phyloP scores from a whole-genome alignment of 768 basidiomycete species.

The Calocera viscosa region DNA sequence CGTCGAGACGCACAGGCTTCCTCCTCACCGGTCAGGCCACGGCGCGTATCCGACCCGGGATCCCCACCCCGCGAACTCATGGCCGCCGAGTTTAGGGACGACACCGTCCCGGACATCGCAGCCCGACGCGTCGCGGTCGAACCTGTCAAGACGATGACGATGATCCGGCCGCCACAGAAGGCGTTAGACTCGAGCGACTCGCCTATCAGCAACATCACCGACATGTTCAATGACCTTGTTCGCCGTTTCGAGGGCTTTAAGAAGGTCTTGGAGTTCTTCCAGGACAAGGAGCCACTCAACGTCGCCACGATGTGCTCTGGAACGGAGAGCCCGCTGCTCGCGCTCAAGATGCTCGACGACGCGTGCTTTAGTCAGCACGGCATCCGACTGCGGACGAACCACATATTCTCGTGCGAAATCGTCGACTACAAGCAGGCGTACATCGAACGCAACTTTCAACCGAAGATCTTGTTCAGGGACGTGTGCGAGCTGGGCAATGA shows the following conservation, averaged over 20 bases:
- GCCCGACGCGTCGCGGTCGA: neutral
- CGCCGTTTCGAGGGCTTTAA: slow-evolving; percentile 52
- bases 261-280: slow-evolving; percentile 39
- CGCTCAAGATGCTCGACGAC: slow-evolving; percentile 70
- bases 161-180: neutral
- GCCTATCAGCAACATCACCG: slow-evolving; percentile 57
- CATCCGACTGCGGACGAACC: slow-evolving; percentile 59
- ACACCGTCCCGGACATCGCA: neutral
- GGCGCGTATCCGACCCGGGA: neutral
- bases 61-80: neutral
- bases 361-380: slow-evolving; percentile 57
- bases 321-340: slow-evolving; percentile 87
- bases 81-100: neutral
- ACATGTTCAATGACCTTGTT: slow-evolving; percentile 67
- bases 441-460: slow-evolving; percentile 90
- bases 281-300: slow-evolving; percentile 35
- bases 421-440: slow-evolving; percentile 97
- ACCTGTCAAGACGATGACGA: neutral
- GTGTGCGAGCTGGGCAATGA: slow-evolving; percentile 75
- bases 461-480: slow-evolving; percentile 84
- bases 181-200: slow-evolving; percentile 28
- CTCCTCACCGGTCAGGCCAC: neutral
- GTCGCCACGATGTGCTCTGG: slow-evolving; percentile 97
- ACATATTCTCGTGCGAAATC: slow-evolving; percentile 94
- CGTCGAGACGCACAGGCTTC: neutral